Base-by-base conservation (phyloP, 371 early-diverging fungal species). In the Synchytrium microbalum region DNA sequence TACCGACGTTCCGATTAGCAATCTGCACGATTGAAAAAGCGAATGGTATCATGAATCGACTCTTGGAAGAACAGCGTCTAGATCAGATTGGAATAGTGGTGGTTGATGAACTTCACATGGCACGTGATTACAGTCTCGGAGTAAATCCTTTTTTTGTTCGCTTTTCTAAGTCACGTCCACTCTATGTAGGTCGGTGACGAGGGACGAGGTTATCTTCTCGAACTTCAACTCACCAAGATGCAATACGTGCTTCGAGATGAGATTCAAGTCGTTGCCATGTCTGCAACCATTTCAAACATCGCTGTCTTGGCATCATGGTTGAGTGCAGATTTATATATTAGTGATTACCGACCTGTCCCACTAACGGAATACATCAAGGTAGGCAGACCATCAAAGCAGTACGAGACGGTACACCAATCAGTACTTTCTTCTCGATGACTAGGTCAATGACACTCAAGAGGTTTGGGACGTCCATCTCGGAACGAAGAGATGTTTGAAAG, bases 21-120 rank as follows among this genome's bases (percentile, higher is more conserved):
- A 57, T 57, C 26, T 57, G 57, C 57, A 51, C 31, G 64, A 66
- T 69, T 29, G 69, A 69, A 46, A 69, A 68, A 62, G 74, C 72
- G 2, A 73, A 73, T 59, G 38, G 60, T 32, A 60, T 73, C 14
- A 46, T 73, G 28, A 73, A 73, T 51, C 10, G 32, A 2, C 53
- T 72, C 14, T 55, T 69, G 2, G 66, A 73, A 54, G 70, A 68
- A 30, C 29, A 54, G 14, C 58, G 64, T 10, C 54, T 66, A 24
- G 58, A 59, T 2, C 25, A 23, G 14, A 3, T 74, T 13, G 71
- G 72, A 3, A 60, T 65, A 25, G 61, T 74, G 23, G 75, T 74
- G 3, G 71, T 74, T 0, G 74, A 74, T 51, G 74, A 74, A 59
- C 8, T 74, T 13, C 74, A 74, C 53, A 72, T 75, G 71, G 60